Conservation (phyloP, 495 filamentous ascomycete genomes). For the Podospora pseudopauciseta region DNA sequence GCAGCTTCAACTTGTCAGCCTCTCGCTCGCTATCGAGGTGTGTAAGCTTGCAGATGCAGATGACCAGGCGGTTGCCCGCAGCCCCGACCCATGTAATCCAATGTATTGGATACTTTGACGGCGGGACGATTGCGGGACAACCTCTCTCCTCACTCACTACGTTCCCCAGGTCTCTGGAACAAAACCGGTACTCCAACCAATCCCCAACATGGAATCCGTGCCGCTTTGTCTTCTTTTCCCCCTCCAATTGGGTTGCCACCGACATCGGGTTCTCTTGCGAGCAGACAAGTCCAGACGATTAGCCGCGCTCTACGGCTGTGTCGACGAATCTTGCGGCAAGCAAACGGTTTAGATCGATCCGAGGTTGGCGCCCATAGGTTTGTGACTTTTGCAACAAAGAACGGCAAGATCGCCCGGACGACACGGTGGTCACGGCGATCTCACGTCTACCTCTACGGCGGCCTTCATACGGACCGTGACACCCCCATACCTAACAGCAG, state of each 20-base stretch:
- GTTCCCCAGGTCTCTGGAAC: constrained; percentile 11
- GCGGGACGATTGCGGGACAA: constrained; percentile 6
- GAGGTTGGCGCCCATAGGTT: neutral
- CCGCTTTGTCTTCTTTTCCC: constrained; percentile 1
- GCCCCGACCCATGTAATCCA: constrained; percentile 4
- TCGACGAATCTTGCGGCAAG: neutral
- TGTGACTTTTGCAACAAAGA: neutral
- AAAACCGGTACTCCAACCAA: constrained; percentile 10
- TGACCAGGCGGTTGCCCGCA: neutral
- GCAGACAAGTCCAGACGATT: neutral
- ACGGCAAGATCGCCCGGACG: neutral
- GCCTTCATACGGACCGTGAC: too few species aligned
- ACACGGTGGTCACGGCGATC: neutral
- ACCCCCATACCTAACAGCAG: neutral
- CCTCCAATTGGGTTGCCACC: constrained; percentile 1
- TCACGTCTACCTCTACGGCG: neutral
- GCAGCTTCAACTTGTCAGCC: constrained; percentile 4
- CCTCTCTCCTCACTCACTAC: neutral
- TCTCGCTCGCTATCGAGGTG: neutral
- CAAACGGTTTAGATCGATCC: neutral
- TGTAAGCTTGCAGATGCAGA: neutral
- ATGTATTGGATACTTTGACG: constrained; percentile 8
- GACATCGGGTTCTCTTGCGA: neutral
- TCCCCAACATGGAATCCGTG: constrained; percentile 2
- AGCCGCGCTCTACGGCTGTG: constrained; percentile 2